Evolutionary conservation across 169 alveolate genomes (phyloP), one percentile per base, ranked within the genome.

Genomic region (Pseudocohnilembus persalinus): DNA sequence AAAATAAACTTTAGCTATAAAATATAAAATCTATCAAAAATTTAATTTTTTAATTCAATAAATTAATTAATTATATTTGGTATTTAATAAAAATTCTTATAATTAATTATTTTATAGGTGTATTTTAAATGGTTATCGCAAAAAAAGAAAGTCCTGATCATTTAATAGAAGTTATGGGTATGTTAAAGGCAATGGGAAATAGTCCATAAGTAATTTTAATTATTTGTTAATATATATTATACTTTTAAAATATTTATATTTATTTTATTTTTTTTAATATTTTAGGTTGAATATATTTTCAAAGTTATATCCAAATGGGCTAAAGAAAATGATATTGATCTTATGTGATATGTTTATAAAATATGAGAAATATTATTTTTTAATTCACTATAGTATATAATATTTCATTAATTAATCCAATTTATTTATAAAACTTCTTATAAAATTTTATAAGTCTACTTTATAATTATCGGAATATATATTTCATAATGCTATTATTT

Each of bases 251-350:
- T 87, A 89, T 35, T 68, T 82, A 49, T 82, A 85, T 35, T 92
- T n/a, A n/a, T n/a, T n/a, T n/a, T n/a, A n/a, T n/a, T n/a, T n/a
- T n/a, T n/a, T n/a, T n/a, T n/a, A n/a, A n/a, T n/a, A n/a, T n/a
- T 88, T 77, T 88, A 92, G 73, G 95, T 90, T 11, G 94, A 89
- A 79, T 92, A 89, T 85, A 90, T 91, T 83, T 88, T 93, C 64
- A 89, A 83, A 81, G 93, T 93, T 26, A 89, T 93, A 83, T 91
- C 88, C 82, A 88, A 89, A 78, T 93, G 96, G 96, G 96, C 95
- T 28, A 89, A 88, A 76, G 95, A 91, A 34, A 91, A 93, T 89
- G 92, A 92, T 32, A 87, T 84, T 83, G 84, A 92, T 34, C n/a
- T 84, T 89, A 35, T 92, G 93, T 90, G 65, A 4, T 20, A 49